Evolutionary conservation across 345 rosid species (phyloP), one percentile per base, ranked within the genome.

Genomic region (Melaleuca alternifolia): DNA sequence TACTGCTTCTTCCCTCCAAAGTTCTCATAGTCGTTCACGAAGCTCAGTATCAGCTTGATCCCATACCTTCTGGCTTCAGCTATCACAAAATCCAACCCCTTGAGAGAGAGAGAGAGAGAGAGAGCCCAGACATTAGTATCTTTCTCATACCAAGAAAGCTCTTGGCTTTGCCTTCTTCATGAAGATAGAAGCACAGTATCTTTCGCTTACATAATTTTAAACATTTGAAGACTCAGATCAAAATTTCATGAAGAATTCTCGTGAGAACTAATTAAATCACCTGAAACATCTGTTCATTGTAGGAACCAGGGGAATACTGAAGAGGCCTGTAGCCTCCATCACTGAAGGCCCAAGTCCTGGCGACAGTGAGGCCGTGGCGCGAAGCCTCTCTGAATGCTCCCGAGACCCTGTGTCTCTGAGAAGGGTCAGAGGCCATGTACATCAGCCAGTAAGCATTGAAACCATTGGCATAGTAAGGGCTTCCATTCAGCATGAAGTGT

Each of bases 31-130:
- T 94, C 96, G 87, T 96, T 96, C 83, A 92, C 98, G 84, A 92
- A 90, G 88, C 96, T 95, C 65, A 96, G 87, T 83, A 95, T 91
- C 26, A 96, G 90, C 93, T 95, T 95, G 54, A 96, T 92, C 33
- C 97, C 95, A 86, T 92, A 85, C 54, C 82, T 93, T 88, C 92
- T 90, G 51, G 99, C 99, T 91, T 96, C 99, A 86, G 95, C 94
- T 88, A 96, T 88, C n/a, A 94, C 99, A 92, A 95, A 97, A 90
- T 97, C 99, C 95, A 97, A 90, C 12, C 99, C 99, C 99, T 96
- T 54, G 41, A 77, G 44, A 86, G 37, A 61, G 51, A 79, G 76
- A 51, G 54, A 81, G 51, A 23, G 12, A 11, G 12, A 56, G 61
- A 10, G 52, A 83, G n/a, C 84, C 54, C 33, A 44, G 84, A 83